A percentile compares a stretch with the other conserved stretches of the same genome.
Evolutionary conservation across 1,284 basidiomycete species (phyloP).

Genomic region (Xerocomus cyaneibrunnescens): DNA sequence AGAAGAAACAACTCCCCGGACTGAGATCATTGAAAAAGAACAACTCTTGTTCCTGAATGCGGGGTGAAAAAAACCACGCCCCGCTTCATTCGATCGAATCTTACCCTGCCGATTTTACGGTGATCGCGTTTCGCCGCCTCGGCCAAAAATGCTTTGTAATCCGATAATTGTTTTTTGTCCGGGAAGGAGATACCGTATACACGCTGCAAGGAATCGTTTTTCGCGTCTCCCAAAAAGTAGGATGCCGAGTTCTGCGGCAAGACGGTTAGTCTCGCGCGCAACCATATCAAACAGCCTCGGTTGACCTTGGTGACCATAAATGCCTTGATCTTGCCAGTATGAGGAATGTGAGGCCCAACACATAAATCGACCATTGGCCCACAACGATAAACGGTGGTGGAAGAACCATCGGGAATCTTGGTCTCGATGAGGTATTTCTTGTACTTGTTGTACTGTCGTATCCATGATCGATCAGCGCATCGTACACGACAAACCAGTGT

Average conservation of each 20-base stretch:
- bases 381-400: slow-evolving; percentile 98
- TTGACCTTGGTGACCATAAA: slow-evolving; percentile 90
- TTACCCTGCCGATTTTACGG: slow-evolving; percentile 86
- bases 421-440: slow-evolving; percentile 72
- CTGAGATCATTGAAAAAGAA: slow-evolving; percentile 99
- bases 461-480: slow-evolving; percentile 11
- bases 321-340: slow-evolving; percentile 97
- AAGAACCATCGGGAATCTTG: slow-evolving; percentile 96
- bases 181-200: slow-evolving; percentile 99
- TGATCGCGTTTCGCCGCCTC: slow-evolving; percentile 99
- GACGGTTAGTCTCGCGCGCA: not conserved
- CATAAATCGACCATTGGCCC: slow-evolving; percentile 99
- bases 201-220: slow-evolving; percentile 94
- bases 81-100: slow-evolving; percentile 13
- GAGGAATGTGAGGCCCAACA: slow-evolving; percentile 95
- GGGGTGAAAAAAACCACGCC: slow-evolving; percentile 7
- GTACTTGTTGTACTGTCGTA: slow-evolving; percentile 92
- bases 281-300: not conserved
- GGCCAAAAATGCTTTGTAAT: slow-evolving; percentile 95
- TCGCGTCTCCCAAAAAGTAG: slow-evolving; percentile 95
- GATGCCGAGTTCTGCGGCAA: slow-evolving; percentile 85
- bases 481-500: not conserved
- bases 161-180: slow-evolving; percentile 92
- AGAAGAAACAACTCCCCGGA: slow-evolving; percentile 87
- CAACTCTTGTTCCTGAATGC: slow-evolving; percentile 83